Conservation (phyloP, 306 rosid species). For the Dicorynia guianensis region DNA sequence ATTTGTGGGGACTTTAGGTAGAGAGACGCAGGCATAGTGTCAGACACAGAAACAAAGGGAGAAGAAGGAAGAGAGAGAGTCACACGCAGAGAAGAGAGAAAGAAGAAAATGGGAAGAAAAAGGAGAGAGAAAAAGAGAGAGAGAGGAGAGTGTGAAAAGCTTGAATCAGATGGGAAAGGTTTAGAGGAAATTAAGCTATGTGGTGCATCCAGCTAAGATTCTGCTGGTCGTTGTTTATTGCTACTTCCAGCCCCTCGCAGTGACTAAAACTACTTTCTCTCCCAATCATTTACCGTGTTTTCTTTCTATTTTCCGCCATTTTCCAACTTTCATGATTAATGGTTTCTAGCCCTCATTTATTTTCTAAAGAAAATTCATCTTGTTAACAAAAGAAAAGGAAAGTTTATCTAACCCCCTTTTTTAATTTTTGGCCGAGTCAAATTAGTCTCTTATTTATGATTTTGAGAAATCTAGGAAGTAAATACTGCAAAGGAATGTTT, state of each 20-base stretch:
- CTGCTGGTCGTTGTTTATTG: conserved; percentile 39
- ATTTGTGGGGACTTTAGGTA: background rate
- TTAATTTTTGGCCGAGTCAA: too few species aligned
- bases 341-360: too few species aligned
- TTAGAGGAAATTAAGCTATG: conserved; percentile 20
- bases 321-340: background rate
- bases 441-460: too few species aligned
- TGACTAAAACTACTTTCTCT: background rate
- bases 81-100: background rate
- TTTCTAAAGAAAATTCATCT: too few species aligned
- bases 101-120: background rate
- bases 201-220: conserved; percentile 88
- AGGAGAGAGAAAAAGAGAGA: background rate
- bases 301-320: background rate
- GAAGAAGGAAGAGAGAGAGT: background rate
- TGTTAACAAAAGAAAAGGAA: too few species aligned
- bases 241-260: background rate
- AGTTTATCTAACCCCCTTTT: too few species aligned
- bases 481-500: too few species aligned
- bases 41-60: background rate
- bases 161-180: conserved; percentile 29
- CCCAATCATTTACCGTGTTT: background rate
- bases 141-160: conserved; percentile 38
- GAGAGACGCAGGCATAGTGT: background rate
- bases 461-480: too few species aligned